Conservation (phyloP, 2,329 filamentous ascomycete genomes). For the Aspergillus sp. region DNA sequence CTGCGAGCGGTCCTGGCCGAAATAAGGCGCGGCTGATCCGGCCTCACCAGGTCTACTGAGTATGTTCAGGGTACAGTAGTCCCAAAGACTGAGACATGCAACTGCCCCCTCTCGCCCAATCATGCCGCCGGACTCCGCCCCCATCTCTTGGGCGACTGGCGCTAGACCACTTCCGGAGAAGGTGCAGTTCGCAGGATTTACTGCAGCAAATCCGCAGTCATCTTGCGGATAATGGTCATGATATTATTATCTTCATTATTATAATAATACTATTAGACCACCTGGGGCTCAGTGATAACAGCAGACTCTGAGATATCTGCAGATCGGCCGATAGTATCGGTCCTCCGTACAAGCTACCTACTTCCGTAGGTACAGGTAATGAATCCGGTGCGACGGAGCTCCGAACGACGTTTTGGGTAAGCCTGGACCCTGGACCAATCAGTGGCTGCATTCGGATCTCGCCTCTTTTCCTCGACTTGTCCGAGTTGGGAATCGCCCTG, state of each 20-base stretch:
- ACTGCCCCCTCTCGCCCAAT: neutral
- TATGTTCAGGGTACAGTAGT: too few relatives aligned
- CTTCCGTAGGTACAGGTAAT: too few relatives aligned
- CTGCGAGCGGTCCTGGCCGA: slow-evolving; percentile 5
- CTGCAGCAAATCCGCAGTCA: neutral
- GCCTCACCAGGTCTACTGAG: neutral
- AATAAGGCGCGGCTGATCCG: slow-evolving; percentile 14
- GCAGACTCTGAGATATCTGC: too few relatives aligned
- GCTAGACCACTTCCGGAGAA: neutral
- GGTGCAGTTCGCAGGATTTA: neutral
- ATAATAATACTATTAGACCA: too few relatives aligned
- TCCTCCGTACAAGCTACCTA: too few relatives aligned
- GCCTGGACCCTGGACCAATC: neutral
- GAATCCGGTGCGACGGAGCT: too few relatives aligned
- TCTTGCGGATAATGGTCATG: neutral
- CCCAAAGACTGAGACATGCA: slow-evolving; percentile 8
- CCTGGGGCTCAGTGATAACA: too few relatives aligned
- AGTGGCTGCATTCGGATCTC: too few relatives aligned
- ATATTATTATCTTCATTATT: neutral
- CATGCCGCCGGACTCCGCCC: neutral
- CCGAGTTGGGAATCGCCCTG: neutral
- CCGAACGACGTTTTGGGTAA: neutral
- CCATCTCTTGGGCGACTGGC: neutral
- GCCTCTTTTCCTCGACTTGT: too few relatives aligned
- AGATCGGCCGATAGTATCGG: too few relatives aligned